Conservation (phyloP, 352 stramenopile species). For the Paralagenidium karlingii region DNA sequence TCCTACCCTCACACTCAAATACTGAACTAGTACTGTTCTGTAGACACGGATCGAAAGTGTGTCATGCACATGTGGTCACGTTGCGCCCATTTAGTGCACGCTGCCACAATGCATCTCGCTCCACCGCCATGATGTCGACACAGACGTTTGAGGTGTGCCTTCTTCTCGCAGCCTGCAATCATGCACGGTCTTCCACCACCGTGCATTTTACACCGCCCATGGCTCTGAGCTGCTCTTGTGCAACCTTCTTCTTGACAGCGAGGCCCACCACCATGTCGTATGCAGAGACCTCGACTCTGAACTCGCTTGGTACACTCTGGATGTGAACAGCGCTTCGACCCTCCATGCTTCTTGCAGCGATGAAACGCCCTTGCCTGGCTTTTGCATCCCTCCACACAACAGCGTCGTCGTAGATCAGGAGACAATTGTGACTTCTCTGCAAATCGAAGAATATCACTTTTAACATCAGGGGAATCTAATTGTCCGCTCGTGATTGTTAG, state of each 20-base stretch:
- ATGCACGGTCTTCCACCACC: constrained; percentile 6
- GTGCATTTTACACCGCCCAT: constrained; percentile 18
- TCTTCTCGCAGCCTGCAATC: constrained; percentile 6
- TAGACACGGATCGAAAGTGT: no score
- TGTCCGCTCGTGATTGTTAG: no score
- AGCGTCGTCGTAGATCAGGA: constrained; percentile 2
- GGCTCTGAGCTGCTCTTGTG: constrained; percentile 45
- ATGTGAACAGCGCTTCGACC: constrained; percentile 7
- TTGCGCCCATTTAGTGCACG: constrained; percentile 77
- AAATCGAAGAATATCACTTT: no score
- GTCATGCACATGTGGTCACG: constrained; percentile 77
- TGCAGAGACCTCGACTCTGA: constrained; percentile 26
- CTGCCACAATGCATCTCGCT: constrained; percentile 46
- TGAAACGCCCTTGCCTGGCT: constrained; percentile 8
- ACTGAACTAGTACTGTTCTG: no score
- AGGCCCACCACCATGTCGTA: constrained; percentile 19
- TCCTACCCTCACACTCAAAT: no score
- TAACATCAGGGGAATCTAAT: no score
- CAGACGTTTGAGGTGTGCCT: constrained; percentile 40
- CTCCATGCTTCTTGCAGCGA: constrained; percentile 7
- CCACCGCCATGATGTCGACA: constrained; percentile 76
- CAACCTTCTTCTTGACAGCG: constrained; percentile 4
- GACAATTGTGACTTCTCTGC: no score
- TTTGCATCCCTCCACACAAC: constrained; percentile 1
- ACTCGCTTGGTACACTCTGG: constrained; percentile 6